Percentiles rank a stretch among this genome's conserved stretches.
These are phyloP conservation scores for Miscanthus lutarioriparius DNA, from an alignment of 176 grass and related monocot genomes.

Conservation along the genomic window DNA sequence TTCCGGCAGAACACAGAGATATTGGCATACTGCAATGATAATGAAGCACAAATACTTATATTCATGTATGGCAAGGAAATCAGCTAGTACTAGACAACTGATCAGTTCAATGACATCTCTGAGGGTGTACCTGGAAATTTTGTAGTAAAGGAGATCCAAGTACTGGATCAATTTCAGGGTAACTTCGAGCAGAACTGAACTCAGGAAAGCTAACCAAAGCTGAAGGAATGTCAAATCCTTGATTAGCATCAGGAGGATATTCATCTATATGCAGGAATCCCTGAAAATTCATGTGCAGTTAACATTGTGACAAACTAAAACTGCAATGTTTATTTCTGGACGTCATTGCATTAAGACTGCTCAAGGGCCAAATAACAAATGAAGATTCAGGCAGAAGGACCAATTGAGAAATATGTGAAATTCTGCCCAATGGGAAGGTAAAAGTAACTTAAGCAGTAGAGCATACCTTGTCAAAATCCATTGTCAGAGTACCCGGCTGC, in stretches of 20 bases:
- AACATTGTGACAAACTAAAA: conserved; percentile 18
- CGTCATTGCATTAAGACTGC: neutral
- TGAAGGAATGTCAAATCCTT: no score
- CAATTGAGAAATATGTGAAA: conserved; percentile 18
- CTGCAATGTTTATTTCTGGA: conserved; percentile 5
- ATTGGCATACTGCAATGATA: no score
- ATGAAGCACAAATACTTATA: no score
- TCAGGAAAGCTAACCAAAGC: no score
- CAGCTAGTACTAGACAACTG: no score
- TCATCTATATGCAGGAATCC: conserved; percentile 96
- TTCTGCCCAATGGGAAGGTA: conserved; percentile 7
- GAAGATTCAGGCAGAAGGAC: neutral
- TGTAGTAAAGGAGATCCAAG: no score
- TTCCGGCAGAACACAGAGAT: no score
- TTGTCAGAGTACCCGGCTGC: conserved; percentile 63
- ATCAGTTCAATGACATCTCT: no score
- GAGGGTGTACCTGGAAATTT: no score
- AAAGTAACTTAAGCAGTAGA: conserved; percentile 38
- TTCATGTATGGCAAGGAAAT: no score
- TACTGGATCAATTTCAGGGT: no score
- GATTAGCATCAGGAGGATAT: conserved; percentile 62
- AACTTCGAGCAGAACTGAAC: no score
- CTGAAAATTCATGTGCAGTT: conserved; percentile 50
- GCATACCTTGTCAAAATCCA: conserved; percentile 94
- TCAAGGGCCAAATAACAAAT: neutral